Base-by-base conservation (phyloP, 805 yeast genomes). In the Alloascoidea africana region DNA sequence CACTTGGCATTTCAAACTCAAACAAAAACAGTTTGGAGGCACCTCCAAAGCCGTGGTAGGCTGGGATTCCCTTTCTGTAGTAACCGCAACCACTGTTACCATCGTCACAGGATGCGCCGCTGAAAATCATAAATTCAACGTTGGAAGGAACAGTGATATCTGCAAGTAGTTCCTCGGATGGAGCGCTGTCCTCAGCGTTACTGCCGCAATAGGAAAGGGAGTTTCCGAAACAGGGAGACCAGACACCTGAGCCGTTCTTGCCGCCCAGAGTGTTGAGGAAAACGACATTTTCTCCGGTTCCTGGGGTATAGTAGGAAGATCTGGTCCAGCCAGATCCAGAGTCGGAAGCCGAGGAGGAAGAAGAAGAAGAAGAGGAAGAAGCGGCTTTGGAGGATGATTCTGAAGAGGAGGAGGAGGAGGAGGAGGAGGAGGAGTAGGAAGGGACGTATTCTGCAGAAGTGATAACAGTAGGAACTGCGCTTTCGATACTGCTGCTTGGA, bases 41-140 rank as follows among this genome's bases (percentile, higher is more conserved):
- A 52, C 98, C 98, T 36, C 72, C 78, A 58, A 89, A 91, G 33
- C 97, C 98, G 53, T 86, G 93, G 67, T 80, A 80, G 41, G 97
- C 96, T 48, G 95, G 95, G 45, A 77, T 83, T 39, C 77, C 84
- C 3, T 62, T 60, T 66, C 96, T 76, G 73, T 75, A 82, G 70
- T 68, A 83, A 44, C 96, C 96, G 70, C 97, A 89, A 48, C 53
- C 56, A 41, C 66, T 60, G 35, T 62, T 56, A 11, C 62, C 38
- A 44, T 52, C 56, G 44, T 55, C 64, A 64, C 87, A 81, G 51
- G 66, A 49, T n/a, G 59, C 47, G 43, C 77, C 82, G 32, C 94
- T 70, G 68, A 89, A 80, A 59, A 91, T 78, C 54, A 82, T 67
- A 62, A 65, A 81, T 66, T 91, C 98, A 41, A 64, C 61, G 64